Evolutionary conservation across 1,284 basidiomycete species (phyloP).

Genomic region (Hemileia vastatrix): DNA sequence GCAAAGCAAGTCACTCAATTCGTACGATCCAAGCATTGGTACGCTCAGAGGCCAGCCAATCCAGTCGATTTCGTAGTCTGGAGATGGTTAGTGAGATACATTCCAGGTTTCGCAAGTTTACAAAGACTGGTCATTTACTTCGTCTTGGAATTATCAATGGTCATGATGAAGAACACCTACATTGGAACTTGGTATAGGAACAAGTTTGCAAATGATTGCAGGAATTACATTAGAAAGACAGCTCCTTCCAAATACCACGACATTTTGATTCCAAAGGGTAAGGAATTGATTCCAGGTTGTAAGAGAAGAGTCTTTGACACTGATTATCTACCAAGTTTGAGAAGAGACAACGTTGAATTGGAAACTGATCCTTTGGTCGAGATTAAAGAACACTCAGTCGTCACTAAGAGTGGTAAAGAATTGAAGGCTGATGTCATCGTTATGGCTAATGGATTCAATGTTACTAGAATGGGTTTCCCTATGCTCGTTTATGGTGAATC

Average conservation of each 20-base stretch:
- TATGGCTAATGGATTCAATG: conserved; percentile 39
- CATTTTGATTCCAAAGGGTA: conserved; percentile 31
- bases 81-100: conserved; percentile 32
- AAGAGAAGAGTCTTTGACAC: conserved; percentile 39
- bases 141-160: conserved; percentile 30
- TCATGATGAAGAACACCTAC: neutral
- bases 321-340: conserved; percentile 33
- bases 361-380: conserved; percentile 29
- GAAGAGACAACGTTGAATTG: conserved; percentile 33
- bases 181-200: neutral
- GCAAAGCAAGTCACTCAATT: conserved; percentile 36
- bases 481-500: conserved; percentile 32
- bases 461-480: conserved; percentile 32
- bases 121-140: conserved; percentile 35
- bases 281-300: conserved; percentile 36
- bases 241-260: conserved; percentile 40
- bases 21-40: conserved; percentile 39
- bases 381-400: conserved; percentile 36
- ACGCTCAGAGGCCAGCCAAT: conserved; percentile 31
- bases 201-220: conserved; percentile 31
- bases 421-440: conserved; percentile 41
- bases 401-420: conserved; percentile 32
- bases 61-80: conserved; percentile 31
- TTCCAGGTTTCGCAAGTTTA: conserved; percentile 29
- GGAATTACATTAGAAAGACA: conserved; percentile 30